phyloP scores from a whole-genome alignment of 2,329 filamentous ascomycete genomes.

The Trichoderma sp. region DNA sequence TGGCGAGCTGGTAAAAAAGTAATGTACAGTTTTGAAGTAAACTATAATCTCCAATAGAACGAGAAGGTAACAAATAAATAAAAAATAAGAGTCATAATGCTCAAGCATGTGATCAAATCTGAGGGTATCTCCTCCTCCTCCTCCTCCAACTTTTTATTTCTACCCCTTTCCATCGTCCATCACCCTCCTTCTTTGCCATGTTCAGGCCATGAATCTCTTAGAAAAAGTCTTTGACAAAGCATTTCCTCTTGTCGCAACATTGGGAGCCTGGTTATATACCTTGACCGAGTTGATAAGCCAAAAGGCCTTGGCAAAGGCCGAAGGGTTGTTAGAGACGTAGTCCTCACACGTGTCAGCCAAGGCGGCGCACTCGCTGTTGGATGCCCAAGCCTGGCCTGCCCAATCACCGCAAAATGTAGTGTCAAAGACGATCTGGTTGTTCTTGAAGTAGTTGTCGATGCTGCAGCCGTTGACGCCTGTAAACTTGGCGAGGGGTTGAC shows the following conservation, averaged over 20 bases:
- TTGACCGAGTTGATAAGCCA: slow-evolving; percentile 75
- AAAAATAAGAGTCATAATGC: not conserved
- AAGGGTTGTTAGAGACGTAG: slow-evolving; percentile 71
- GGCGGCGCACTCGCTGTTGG: slow-evolving; percentile 57
- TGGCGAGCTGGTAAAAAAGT: not conserved
- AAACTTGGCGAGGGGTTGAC: slow-evolving; percentile 68
- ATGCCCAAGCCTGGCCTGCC: slow-evolving; percentile 70
- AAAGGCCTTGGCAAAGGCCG: slow-evolving; percentile 70
- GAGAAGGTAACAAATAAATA: not conserved
- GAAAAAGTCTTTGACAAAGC: not conserved
- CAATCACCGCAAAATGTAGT: slow-evolving; percentile 87
- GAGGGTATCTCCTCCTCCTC: not conserved
- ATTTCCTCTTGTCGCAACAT: not conserved
- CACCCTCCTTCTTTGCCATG: not conserved
- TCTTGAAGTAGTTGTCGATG: slow-evolving; percentile 67
- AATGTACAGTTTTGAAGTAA: not conserved
- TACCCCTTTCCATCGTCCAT: not conserved
- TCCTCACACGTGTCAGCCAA: slow-evolving; percentile 67
- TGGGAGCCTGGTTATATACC: slow-evolving; percentile 49
- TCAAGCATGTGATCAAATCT: not conserved
- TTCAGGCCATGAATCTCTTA: not conserved
- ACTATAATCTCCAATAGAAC: not conserved
- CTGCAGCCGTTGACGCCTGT: slow-evolving; percentile 66
- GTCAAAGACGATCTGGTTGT: slow-evolving; percentile 77
- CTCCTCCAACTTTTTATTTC: not conserved